phyloP scores from a whole-genome alignment of 345 rosid genomes.

The Rhizophora mangle region DNA sequence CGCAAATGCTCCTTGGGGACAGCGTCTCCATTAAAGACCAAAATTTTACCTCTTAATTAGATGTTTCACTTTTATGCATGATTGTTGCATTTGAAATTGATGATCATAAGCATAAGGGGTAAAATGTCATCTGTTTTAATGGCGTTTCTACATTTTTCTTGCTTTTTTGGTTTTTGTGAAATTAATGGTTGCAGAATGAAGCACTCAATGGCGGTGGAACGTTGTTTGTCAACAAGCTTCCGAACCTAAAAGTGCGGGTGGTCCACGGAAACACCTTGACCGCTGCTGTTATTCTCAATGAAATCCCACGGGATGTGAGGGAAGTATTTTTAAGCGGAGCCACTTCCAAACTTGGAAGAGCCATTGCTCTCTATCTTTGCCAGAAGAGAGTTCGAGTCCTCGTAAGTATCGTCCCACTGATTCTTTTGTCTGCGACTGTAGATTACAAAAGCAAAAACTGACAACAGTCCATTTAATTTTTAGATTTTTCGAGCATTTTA shows the following conservation, averaged over 20 bases:
- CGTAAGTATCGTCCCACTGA: constrained; percentile 38
- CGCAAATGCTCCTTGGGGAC: background rate
- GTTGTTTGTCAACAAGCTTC: constrained; percentile 78
- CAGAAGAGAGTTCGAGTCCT: constrained; percentile 71
- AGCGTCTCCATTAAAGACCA: background rate
- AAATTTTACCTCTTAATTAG: background rate
- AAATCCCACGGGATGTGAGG: constrained; percentile 60
- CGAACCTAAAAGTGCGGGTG: constrained; percentile 71
- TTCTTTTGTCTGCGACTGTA: no score
- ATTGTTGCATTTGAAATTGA: no score
- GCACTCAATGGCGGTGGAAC: constrained; percentile 95
- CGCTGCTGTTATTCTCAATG: constrained; percentile 89
- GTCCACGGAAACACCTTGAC: constrained; percentile 99
- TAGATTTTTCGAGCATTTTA: no score
- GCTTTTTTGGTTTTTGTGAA: background rate
- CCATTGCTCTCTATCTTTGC: constrained; percentile 92
- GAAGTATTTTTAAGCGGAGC: constrained; percentile 95
- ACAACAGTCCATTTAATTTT: no score
- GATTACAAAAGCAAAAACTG: no score
- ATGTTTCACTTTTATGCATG: no score
- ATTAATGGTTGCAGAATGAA: constrained; percentile 58
- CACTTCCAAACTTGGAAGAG: constrained; percentile 98
- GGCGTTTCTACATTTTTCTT: background rate
- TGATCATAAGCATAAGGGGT: no score
- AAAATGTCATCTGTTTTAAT: no score